Conservation (phyloP, 2,329 filamentous ascomycete genomes). For the Arachnomyces sp. region DNA sequence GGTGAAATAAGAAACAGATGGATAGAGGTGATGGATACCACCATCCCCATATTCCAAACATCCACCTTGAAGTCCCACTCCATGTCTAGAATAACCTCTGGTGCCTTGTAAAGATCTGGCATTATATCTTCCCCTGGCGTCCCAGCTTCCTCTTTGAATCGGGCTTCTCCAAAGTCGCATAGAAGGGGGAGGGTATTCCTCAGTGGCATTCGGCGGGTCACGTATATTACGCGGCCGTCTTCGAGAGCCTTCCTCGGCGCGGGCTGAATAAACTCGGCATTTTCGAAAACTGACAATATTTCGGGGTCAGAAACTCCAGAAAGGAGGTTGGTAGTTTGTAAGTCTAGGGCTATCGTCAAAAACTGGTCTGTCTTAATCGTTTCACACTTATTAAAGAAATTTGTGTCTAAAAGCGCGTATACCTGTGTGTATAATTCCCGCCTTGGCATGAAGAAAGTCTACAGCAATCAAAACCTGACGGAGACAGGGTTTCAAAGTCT, state of each 20-base stretch:
- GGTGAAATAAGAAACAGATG: background rate
- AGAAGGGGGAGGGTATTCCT: constrained; percentile 16
- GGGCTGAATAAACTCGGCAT: constrained; percentile 19
- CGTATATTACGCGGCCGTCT: constrained; percentile 23
- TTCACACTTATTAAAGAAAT: background rate
- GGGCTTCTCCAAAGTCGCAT: constrained; percentile 23
- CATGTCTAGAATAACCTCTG: constrained; percentile 25
- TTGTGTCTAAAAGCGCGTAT: background rate
- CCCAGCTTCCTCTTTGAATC: constrained; percentile 9
- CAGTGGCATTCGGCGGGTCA: constrained; percentile 16
- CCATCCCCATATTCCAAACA: constrained; percentile 23
- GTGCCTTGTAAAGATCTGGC: constrained; percentile 23
- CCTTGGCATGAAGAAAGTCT: constrained; percentile 15
- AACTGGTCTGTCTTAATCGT: too few species aligned
- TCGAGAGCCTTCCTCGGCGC: constrained; percentile 22
- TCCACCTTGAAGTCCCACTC: constrained; percentile 23
- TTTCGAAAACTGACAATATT: background rate
- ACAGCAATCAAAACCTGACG: constrained; percentile 11
- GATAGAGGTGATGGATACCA: constrained; percentile 14
- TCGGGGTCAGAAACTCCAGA: background rate
- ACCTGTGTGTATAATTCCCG: constrained; percentile 15
- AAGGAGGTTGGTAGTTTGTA: background rate
- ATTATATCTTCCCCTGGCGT: constrained; percentile 17
- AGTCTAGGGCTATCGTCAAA: too few species aligned
- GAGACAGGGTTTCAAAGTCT: constrained; percentile 11